Evolutionary conservation across 768 basidiomycete genomes (phyloP), one percentile per base, ranked within the genome.

Genomic region (Obba rivulosa): DNA sequence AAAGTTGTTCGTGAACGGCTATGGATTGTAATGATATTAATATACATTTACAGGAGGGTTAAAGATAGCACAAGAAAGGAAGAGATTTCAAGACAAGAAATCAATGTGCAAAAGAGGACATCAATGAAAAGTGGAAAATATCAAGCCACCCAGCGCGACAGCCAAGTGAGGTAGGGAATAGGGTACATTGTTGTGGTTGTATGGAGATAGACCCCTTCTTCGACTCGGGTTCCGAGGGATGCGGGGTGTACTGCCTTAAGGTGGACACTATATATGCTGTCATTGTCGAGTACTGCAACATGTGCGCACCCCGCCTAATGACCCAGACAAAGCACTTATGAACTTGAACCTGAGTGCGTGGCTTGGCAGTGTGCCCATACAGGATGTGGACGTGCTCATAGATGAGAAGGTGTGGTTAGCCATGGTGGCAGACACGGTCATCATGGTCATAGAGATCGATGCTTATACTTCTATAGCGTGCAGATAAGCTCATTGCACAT

Each of bases 371-470:
- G 81, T 80, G 2, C 79, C 79, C 50, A 80, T 85, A 8, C 64
- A 75, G 41, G 75, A 81, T 57, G 64, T 76, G 0, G 80, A 87
- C 45, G 69, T 70, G 18, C 72, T 78, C 23, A 72, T 91, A 59
- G 72, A 70, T 9, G 70, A 71, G 45, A 87, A 88, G 8, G 80
- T 89, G 36, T 55, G 74, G 48, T 57, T 86, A 8, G 87, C 88
- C 1, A 73, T 74, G 57, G 80, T 81, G 22, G 84, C 85, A 1
- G 88, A 92, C 56, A 79, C 71, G 0, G 85, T 80, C 35, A 76
- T 90, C 50, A 84, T 85, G 4, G 70, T 92, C 36, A 81, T 92
- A 83, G 91, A 92, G 63, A 79, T 82, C 74, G 18, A 85, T 82
- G 2, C 62, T 87, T 41, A 79, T 75, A 4, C 74, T 91, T 21